phyloP scores from a whole-genome alignment of 2,329 filamentous ascomycete genomes.

The Aspergillus pseudoglaucus region DNA sequence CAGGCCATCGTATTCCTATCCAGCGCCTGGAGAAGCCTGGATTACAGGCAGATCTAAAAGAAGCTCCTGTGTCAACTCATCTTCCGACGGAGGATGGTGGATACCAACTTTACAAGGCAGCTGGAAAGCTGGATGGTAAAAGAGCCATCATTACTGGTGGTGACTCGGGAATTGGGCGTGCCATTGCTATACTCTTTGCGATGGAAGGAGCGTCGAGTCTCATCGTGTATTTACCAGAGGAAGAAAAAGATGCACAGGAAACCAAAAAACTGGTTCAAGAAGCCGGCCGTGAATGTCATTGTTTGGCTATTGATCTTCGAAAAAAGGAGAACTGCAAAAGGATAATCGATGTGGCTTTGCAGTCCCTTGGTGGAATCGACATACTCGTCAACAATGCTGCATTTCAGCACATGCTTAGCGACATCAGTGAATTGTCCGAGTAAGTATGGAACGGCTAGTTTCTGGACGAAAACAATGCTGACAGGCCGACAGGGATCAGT shows the following conservation, averaged over 20 bases:
- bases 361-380: conserved; percentile 63
- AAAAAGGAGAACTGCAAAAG: conserved; percentile 62
- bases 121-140: conserved; percentile 68
- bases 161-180: conserved; percentile 71
- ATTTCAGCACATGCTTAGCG: conserved; percentile 65
- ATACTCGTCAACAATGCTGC: conserved; percentile 64
- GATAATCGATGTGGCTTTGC: conserved; percentile 59
- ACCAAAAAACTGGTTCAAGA: conserved; percentile 66
- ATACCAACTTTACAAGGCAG: conserved; percentile 64
- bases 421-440: conserved; percentile 66
- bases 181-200: conserved; percentile 68
- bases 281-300: conserved; percentile 58
- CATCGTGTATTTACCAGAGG: conserved; percentile 68
- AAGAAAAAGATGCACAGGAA: conserved; percentile 68
- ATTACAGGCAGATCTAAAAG: conserved; percentile 49
- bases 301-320: conserved; percentile 59
- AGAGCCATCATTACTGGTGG: conserved; percentile 75
- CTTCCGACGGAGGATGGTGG: conserved; percentile 63
- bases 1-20: conserved; percentile 47
- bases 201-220: conserved; percentile 71
- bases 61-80: conserved; percentile 56
- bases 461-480: not conserved
- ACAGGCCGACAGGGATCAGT: conserved; percentile 56
- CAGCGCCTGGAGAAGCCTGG: conserved; percentile 50
- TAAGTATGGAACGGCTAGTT: conserved; percentile 31